Evolutionary conservation across 495 filamentous ascomycete species (phyloP).

Genomic region (Hyaloscypha variabilis): DNA sequence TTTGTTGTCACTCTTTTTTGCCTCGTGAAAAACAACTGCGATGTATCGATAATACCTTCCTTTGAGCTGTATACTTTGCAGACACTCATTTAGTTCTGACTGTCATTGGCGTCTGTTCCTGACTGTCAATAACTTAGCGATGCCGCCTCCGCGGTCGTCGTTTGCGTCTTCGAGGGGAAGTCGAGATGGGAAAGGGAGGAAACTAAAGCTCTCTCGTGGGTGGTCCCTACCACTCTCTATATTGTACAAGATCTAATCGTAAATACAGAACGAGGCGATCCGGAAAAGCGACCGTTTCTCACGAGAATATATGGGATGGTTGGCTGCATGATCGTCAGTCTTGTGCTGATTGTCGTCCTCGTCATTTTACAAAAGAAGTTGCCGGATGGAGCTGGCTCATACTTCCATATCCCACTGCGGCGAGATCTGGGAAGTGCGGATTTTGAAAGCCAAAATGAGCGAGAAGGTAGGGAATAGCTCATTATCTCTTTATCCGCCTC

Average conservation of each 20-base stretch:
- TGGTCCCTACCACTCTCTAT: too few species aligned
- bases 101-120: neutral
- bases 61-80: neutral
- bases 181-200: neutral
- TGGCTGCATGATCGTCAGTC: slow-evolving; percentile 15
- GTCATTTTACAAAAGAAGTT: slow-evolving; percentile 17
- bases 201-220: neutral
- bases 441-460: neutral
- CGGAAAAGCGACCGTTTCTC: slow-evolving; percentile 8
- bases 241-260: neutral
- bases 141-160: neutral
- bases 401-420: slow-evolving; percentile 8
- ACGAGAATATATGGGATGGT: slow-evolving; percentile 15
- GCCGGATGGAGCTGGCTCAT: slow-evolving; percentile 11
- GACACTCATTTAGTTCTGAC: neutral
- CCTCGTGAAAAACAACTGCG: neutral
- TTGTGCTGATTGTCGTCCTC: slow-evolving; percentile 14
- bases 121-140: neutral
- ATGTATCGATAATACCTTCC: neutral
- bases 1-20: neutral
- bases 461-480: neutral
- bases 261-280: slow-evolving; percentile 13
- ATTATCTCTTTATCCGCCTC: neutral
- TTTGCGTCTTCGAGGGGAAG: neutral
- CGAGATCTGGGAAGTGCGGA: neutral